phyloP scores from a whole-genome alignment of 2,329 filamentous ascomycete species.

The Fusarium tuaranense region DNA sequence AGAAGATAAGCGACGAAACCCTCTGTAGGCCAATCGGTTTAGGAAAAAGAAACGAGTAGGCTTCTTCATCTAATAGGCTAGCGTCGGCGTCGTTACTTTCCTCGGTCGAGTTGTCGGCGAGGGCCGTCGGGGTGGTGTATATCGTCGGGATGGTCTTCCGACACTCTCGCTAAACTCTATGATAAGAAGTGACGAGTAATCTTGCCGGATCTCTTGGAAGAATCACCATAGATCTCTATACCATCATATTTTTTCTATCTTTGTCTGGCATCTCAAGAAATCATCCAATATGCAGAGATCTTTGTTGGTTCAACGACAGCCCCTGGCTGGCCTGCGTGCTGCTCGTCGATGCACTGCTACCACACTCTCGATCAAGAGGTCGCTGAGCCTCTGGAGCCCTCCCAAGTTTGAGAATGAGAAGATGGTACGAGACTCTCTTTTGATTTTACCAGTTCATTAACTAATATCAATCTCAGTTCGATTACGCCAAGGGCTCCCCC shows the following conservation, averaged over 20 bases:
- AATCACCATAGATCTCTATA: not conserved
- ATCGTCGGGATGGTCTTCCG: conserved; percentile 31
- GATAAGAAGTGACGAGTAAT: conserved; percentile 5
- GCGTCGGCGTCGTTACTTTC: not conserved
- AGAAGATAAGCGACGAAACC: not conserved
- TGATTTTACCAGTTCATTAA: too few species aligned
- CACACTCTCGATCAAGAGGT: not conserved
- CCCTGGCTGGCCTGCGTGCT: conserved; percentile 11
- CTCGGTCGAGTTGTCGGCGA: conserved; percentile 5
- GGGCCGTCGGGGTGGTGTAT: not conserved
- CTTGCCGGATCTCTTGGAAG: not conserved
- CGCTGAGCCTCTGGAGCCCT: conserved; percentile 30
- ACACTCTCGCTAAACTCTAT: not conserved
- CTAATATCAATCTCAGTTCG: conserved; percentile 21
- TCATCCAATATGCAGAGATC: conserved; percentile 27
- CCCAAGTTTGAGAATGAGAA: conserved; percentile 40
- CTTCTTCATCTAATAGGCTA: conserved; percentile 15
- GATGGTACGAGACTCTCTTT: too few species aligned
- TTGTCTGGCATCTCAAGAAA: not conserved
- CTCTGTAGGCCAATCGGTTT: conserved; percentile 4
- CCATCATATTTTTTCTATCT: not conserved
- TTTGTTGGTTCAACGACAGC: conserved; percentile 10
- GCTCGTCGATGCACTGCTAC: not conserved
- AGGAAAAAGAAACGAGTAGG: not conserved
- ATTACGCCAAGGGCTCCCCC: conserved; percentile 35